Evolutionary conservation across 2,329 filamentous ascomycete species (phyloP), one percentile per base, ranked within the genome.

Genomic region (Cordyceps cicadae): DNA sequence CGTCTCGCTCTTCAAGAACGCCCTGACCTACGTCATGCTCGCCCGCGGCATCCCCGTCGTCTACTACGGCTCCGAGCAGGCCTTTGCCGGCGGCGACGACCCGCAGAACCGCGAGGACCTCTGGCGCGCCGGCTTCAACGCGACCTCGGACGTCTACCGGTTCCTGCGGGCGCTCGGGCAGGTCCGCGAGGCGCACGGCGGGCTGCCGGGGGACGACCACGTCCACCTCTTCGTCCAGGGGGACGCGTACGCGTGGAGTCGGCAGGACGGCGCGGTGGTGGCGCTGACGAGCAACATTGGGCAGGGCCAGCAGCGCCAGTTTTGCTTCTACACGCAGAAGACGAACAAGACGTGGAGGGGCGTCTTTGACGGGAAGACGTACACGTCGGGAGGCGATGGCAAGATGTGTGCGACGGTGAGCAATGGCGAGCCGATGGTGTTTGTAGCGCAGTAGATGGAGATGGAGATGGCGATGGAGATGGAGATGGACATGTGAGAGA

Each of bases 1-100:
- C 66, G 69, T 78, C 8, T 71, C 81, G 2, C 76, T 86, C 2
- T 79, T 84, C 51, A 82, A 83, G 69, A 88, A 88, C 65, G 77
- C 81, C 5, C 75, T 87, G 46, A 77, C 83, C 0, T 87, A 83
- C 66, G 81, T 80, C n/a, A 78, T 88, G 34, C 77, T 88, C 19
- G 75, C 75, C 2, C 77, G 86, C 59, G 85, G 85, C 21, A 82
- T 87, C 45, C 84, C 85, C 1, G 83, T 87, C 60, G 76, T 87
- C 39, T 88, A 87, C 70, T 80, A 86, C 65, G 86, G 85, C 32
- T 82, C 85, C 63, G 86, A 88, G 70, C 85, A 88, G 66, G 82
- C 80, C 62, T 84, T 79, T 68, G 69, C 74, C 2, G 76, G 75
- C n/a, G 75, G 70, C 43, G 72, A 71, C 51, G 81, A 81, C 9